Conservation (phyloP, 352 stramenopile genomes). For the Globisporangium takayamanum region DNA sequence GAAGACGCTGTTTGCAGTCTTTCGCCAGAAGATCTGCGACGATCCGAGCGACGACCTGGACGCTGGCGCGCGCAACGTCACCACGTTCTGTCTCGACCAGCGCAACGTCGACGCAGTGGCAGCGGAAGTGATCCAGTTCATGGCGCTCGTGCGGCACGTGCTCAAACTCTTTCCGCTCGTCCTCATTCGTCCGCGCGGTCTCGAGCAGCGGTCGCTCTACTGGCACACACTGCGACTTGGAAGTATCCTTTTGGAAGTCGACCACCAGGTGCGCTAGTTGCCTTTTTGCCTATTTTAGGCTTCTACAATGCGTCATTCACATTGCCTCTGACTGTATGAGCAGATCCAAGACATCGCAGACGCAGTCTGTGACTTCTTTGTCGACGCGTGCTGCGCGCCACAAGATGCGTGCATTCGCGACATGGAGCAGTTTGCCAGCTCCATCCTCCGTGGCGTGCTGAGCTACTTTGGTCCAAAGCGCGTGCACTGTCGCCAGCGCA, state of each 20-base stretch:
- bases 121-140: conserved; percentile 45
- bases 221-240: conserved; percentile 40
- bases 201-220: conserved; percentile 24
- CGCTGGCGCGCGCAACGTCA: conserved; percentile 21
- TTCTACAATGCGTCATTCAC: neutral
- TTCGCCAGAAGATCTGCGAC: conserved; percentile 43
- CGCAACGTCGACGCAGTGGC: conserved; percentile 32
- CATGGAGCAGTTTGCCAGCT: conserved; percentile 26
- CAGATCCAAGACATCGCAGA: conserved; percentile 62
- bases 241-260: conserved; percentile 39
- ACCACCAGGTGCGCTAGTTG: conserved; percentile 40
- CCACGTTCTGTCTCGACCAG: conserved; percentile 26
- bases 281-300: neutral
- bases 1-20: conserved; percentile 18
- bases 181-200: conserved; percentile 18
- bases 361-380: conserved; percentile 51
- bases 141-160: conserved; percentile 32
- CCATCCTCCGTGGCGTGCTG: conserved; percentile 41
- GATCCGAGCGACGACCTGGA: conserved; percentile 11
- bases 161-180: conserved; percentile 38
- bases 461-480: conserved; percentile 42
- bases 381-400: conserved; percentile 34
- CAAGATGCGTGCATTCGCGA: conserved; percentile 29
- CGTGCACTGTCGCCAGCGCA: conserved; percentile 40
- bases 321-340: neutral